Percentiles rank a stretch among this genome's conserved stretches.
phyloP scores from a whole-genome alignment of 371 early-diverging fungal genomes.

The Mucor velutinosus region DNA sequence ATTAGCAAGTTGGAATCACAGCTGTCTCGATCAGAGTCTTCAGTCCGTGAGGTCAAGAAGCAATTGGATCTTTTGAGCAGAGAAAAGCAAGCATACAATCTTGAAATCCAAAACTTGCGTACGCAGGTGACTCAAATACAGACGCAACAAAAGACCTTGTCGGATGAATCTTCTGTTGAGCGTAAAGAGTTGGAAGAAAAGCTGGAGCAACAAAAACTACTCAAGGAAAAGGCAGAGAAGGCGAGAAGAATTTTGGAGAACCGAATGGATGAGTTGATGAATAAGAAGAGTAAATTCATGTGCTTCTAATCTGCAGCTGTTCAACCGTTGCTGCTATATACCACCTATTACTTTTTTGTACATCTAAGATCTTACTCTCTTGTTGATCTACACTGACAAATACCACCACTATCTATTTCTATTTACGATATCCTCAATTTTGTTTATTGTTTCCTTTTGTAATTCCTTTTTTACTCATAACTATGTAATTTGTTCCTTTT shows the following conservation, averaged over 20 bases:
- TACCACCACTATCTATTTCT: not conserved
- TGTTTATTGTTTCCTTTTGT: not conserved
- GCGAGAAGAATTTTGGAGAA: slow-evolving; percentile 49
- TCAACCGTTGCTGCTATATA: not conserved
- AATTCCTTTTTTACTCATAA: not conserved
- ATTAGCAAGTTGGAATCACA: slow-evolving; percentile 48
- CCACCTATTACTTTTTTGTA: not conserved
- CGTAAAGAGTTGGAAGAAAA: slow-evolving; percentile 32
- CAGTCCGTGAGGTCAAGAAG: slow-evolving; percentile 42
- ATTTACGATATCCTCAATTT: not conserved
- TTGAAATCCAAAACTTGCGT: slow-evolving; percentile 46
- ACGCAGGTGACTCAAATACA: slow-evolving; percentile 40
- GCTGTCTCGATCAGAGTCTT: slow-evolving; percentile 39
- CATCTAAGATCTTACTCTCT: not conserved
- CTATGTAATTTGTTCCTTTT: no score
- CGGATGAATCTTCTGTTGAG: slow-evolving; percentile 20
- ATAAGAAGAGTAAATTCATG: slow-evolving; percentile 56
- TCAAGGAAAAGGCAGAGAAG: slow-evolving; percentile 56
- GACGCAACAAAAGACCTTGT: slow-evolving; percentile 20
- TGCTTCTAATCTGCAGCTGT: slow-evolving; percentile 39
- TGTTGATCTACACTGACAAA: not conserved
- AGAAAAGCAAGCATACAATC: slow-evolving; percentile 42
- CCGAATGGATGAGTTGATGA: slow-evolving; percentile 54
- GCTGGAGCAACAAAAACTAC: slow-evolving; percentile 32
- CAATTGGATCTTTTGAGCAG: slow-evolving; percentile 40